Evolutionary conservation across 306 rosid genomes (phyloP).

Genomic region (Corylus avellana): DNA sequence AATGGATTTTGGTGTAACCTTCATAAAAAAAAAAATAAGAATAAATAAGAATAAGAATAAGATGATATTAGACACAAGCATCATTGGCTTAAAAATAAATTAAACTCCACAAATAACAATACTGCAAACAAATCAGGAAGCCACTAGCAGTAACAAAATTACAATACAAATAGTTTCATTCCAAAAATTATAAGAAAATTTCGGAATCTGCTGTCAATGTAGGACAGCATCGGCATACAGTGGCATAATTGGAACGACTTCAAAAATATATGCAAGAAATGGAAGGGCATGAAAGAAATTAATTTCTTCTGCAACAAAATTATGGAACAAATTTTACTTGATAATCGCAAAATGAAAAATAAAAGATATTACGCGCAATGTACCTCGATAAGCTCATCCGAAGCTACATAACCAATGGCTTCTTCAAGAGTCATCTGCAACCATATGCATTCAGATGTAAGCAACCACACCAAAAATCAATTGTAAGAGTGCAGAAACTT

Average conservation of each 20-base stretch:
- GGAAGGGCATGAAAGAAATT: not conserved
- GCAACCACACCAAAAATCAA: constrained; percentile 10
- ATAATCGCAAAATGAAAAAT: not conserved
- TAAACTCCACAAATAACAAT: not conserved
- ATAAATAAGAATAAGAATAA: not conserved
- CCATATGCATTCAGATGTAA: constrained; percentile 33
- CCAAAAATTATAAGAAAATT: not conserved
- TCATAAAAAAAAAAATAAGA: not conserved
- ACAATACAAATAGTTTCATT: not conserved
- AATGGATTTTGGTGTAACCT: constrained; percentile 94
- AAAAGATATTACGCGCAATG: constrained; percentile 15
- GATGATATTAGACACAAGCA: constrained; percentile 4
- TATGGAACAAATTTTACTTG: not conserved
- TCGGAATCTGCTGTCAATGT: not conserved
- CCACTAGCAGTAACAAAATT: not conserved
- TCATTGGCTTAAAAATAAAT: not conserved
- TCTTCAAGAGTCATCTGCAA: constrained; percentile 95
- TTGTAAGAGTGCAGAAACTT: not conserved
- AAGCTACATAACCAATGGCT: constrained; percentile 95
- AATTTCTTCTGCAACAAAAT: not conserved
- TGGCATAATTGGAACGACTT: not conserved
- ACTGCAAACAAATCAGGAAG: not conserved
- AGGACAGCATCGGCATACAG: not conserved
- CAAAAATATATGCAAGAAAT: not conserved
- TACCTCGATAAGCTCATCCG: constrained; percentile 97